A percentile compares a stretch with the other conserved stretches of the same genome.
Evolutionary conservation across 371 early-diverging fungal genomes (phyloP).

Genomic region (Mortierella sp.): DNA sequence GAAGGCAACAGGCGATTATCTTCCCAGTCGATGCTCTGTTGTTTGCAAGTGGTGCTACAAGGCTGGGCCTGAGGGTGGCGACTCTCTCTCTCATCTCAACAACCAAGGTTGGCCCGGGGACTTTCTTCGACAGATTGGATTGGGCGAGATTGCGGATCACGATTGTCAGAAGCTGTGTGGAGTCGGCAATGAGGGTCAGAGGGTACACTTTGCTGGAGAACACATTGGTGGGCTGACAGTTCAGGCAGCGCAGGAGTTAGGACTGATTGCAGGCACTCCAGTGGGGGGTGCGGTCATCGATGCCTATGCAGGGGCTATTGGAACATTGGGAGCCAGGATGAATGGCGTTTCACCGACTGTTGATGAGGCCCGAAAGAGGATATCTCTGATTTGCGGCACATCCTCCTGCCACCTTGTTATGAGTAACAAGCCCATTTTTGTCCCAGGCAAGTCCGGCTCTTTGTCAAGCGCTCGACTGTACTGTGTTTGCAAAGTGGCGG

Average conservation of each 20-base stretch:
- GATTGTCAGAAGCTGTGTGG: conserved; percentile 66
- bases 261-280: conserved; percentile 64
- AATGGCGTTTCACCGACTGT: conserved; percentile 46
- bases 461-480: conserved; percentile 10
- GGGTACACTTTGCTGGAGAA: conserved; percentile 70
- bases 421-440: conserved; percentile 68
- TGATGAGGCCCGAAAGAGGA: conserved; percentile 63
- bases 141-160: conserved; percentile 66
- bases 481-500: neutral
- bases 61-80: conserved; percentile 51
- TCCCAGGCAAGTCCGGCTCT: conserved; percentile 60
- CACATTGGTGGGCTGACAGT: conserved; percentile 68
- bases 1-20: conserved; percentile 69
- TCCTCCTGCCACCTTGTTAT: conserved; percentile 81
- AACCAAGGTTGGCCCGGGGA: conserved; percentile 72
- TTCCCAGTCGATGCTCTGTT: conserved; percentile 74
- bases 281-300: conserved; percentile 83
- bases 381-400: conserved; percentile 82
- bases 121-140: conserved; percentile 70
- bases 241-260: conserved; percentile 69
- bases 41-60: conserved; percentile 81
- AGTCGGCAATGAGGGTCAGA: conserved; percentile 48
- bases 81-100: conserved; percentile 1
- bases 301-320: conserved; percentile 81
- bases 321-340: conserved; percentile 65